Evolutionary conservation across 352 stramenopile species (phyloP).

Genomic region (Globisporangium carolinianum): DNA sequence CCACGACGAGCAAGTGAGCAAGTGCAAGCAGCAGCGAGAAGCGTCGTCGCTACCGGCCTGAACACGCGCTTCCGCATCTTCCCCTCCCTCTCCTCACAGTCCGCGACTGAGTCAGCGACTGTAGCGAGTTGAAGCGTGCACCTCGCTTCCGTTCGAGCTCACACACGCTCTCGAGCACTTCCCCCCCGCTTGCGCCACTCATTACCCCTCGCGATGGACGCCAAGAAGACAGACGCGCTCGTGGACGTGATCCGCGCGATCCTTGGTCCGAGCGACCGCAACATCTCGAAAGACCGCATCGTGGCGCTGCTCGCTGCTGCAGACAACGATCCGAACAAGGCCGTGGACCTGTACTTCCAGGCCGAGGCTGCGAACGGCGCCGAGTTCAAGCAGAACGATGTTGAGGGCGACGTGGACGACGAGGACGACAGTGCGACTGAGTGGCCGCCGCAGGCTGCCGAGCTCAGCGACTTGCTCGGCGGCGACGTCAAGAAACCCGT

Average conservation of each 20-base stretch:
- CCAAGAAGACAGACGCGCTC: conserved; percentile 48
- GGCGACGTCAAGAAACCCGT: conserved; percentile 48
- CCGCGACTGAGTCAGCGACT: no score
- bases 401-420: conserved; percentile 38
- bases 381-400: conserved; percentile 39
- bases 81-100: no score
- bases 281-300: conserved; percentile 57
- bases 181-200: not conserved
- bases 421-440: conserved; percentile 15
- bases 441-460: conserved; percentile 40
- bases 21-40: no score
- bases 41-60: no score
- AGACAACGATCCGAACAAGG: conserved; percentile 75
- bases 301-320: conserved; percentile 51
- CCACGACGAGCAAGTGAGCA: no score
- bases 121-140: no score
- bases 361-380: conserved; percentile 34
- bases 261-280: conserved; percentile 46
- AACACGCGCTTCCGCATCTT: no score
- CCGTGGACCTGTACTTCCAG: conserved; percentile 77
- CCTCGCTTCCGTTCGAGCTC: no score
- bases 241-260: conserved; percentile 77
- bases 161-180: no score
- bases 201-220: conserved; percentile 25
- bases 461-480: conserved; percentile 68